Conservation (phyloP, 805 yeast genomes). For the Blastobotrys peoriensis region DNA sequence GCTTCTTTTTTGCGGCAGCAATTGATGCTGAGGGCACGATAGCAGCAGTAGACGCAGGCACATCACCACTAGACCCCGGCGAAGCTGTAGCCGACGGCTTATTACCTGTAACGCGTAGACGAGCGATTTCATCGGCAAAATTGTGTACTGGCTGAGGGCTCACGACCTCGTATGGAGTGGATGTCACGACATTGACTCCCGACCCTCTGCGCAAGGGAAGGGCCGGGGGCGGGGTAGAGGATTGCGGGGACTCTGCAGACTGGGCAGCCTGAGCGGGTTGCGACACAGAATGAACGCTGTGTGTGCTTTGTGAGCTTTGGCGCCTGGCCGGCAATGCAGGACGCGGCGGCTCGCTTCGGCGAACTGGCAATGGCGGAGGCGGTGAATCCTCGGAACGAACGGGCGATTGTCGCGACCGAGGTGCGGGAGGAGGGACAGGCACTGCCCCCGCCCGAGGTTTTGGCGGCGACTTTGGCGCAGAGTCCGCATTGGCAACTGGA, state of each 20-base stretch:
- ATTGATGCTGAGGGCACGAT: too few relatives aligned
- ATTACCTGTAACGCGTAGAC: neutral
- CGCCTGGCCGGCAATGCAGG: neutral
- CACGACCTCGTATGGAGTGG: constrained; percentile 8
- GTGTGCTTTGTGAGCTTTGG: neutral
- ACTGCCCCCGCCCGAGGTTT: constrained; percentile 12
- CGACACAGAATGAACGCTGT: neutral
- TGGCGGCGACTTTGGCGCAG: neutral
- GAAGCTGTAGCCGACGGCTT: constrained; percentile 12
- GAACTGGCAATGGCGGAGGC: neutral
- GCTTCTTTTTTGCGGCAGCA: constrained; percentile 11
- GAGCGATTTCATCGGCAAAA: constrained; percentile 31
- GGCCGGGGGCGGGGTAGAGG: neutral
- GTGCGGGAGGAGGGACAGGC: constrained; percentile 11
- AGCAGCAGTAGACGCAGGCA: constrained; percentile 16
- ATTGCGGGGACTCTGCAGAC: neutral
- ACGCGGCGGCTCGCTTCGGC: neutral
- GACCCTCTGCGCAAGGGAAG: neutral
- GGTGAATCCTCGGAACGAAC: neutral
- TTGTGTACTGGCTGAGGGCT: constrained; percentile 19
- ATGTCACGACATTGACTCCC: neutral
- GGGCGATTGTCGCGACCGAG: constrained; percentile 4
- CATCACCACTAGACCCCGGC: constrained; percentile 10
- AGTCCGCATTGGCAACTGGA: neutral
- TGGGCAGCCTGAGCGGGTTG: neutral